Evolutionary conservation across 2,329 filamentous ascomycete species (phyloP), one percentile per base, ranked within the genome.

Genomic region (Fusarium xyrophilum): DNA sequence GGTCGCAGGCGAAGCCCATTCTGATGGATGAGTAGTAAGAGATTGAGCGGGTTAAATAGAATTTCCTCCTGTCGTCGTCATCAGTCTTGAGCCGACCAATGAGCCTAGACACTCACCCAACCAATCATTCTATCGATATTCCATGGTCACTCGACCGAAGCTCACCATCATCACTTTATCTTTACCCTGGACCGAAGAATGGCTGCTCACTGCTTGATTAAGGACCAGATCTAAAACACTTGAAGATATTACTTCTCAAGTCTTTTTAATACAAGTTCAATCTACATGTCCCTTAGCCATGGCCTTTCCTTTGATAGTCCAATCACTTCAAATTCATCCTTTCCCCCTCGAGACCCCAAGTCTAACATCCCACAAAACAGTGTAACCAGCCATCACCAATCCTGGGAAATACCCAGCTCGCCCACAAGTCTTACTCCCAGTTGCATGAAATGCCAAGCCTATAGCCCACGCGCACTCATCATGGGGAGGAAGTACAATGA

Each of bases 401-500:
- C 9, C 3, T 2, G 11, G n/a, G 8, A 5, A 30, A n/a, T 11
- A 23, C 8, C 12, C 9, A 15, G 6, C 13, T 13, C 15, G 5
- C 13, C 9, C 17, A 19, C 9, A 40, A 15, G 12, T n/a, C 12
- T 25, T 11, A 33, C 8, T n/a, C 5, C 6, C 6, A 12, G 36
- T 32, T 19, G 27, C 28, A 32, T 13, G 12, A 27, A 12, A n/a
- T 25, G n/a, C 32, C 12, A 55, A 35, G n/a, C 19, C 15, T 60
- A 65, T 5, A 65, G 36, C 8, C 65, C 65, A 27, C 32, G 35
- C 7, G 50, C 30, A 25, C 30, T 63, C 62, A 69, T 63, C 52
- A 70, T 30, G 7, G 68, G 68, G 19, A 70, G 39, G 36, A 63
- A 70, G 13, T 70, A 70, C 14, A 70, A 40, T 2, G 65, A 46